phyloP scores from a whole-genome alignment of 176 grass and related monocot species.

The Poa annua region DNA sequence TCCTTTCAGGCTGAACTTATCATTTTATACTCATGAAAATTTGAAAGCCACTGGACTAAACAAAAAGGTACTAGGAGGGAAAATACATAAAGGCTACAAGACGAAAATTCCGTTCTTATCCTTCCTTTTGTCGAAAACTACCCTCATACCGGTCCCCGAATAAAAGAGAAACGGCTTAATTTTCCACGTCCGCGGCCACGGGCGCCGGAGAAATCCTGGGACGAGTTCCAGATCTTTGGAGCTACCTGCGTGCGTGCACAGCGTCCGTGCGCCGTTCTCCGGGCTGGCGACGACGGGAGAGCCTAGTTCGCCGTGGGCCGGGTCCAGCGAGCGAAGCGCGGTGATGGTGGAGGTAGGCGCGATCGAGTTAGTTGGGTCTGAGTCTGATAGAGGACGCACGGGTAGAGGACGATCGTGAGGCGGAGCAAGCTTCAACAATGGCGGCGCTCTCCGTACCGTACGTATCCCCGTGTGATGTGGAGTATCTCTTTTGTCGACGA shows the following conservation, averaged over 20 bases:
- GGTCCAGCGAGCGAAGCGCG: neutral
- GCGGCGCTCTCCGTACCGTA: neutral
- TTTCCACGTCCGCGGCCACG: constrained; percentile 4
- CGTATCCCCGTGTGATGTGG: neutral
- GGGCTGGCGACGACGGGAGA: neutral
- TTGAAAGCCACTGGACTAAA: neutral
- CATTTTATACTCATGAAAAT: no score
- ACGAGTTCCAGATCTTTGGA: neutral
- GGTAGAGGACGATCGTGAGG: neutral
- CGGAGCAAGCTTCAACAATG: neutral
- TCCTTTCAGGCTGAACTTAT: neutral
- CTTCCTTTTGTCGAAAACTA: neutral
- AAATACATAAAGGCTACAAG: no score
- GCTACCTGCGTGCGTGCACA: neutral
- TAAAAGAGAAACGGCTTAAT: neutral
- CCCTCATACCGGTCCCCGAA: neutral
- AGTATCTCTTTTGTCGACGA: neutral
- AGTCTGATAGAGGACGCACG: neutral
- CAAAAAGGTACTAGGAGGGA: neutral
- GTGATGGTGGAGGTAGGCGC: neutral
- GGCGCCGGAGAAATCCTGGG: constrained; percentile 1
- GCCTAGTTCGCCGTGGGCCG: neutral
- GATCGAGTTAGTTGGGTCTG: no score
- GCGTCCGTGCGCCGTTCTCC: neutral
- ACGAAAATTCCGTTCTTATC: no score